A percentile compares a stretch with the other conserved stretches of the same genome.
Evolutionary conservation across 2,329 filamentous ascomycete species (phyloP).

Genomic region (Orbilia oligospora): DNA sequence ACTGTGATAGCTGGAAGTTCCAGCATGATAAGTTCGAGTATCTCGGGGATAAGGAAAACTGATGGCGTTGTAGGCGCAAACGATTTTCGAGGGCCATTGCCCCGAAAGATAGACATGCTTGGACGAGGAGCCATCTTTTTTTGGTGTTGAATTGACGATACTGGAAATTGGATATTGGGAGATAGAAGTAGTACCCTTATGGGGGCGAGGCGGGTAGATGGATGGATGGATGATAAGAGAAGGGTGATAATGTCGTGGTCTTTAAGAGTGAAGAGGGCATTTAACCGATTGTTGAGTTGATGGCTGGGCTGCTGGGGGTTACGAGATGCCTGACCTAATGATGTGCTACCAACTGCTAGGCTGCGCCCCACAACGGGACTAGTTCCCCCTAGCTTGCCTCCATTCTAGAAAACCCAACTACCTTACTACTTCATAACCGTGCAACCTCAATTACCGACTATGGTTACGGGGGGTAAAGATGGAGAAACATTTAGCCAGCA

Average conservation of each 20-base stretch:
- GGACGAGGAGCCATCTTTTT: conserved; percentile 10
- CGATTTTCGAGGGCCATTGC: conserved; percentile 18
- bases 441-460: too few relatives aligned
- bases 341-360: neutral
- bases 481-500: too few relatives aligned
- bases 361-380: conserved; percentile 17
- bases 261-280: conserved; percentile 1
- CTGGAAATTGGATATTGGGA: neutral
- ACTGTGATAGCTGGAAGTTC: conserved; percentile 39
- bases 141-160: neutral
- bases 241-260: conserved; percentile 4
- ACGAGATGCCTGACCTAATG: conserved; percentile 19
- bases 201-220: neutral
- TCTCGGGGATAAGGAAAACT: conserved; percentile 32
- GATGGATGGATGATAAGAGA: neutral
- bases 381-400: neutral
- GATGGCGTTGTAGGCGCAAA: conserved; percentile 10
- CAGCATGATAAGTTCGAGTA: conserved; percentile 38
- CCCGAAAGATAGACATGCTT: conserved; percentile 27
- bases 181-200: too few relatives aligned
- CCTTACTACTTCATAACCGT: too few relatives aligned
- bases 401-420: neutral
- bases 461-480: too few relatives aligned
- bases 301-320: conserved; percentile 3
- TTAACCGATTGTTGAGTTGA: conserved; percentile 15